Evolutionary conservation across 2,329 filamentous ascomycete species (phyloP).

Genomic region (Ustilaginoidea virens): DNA sequence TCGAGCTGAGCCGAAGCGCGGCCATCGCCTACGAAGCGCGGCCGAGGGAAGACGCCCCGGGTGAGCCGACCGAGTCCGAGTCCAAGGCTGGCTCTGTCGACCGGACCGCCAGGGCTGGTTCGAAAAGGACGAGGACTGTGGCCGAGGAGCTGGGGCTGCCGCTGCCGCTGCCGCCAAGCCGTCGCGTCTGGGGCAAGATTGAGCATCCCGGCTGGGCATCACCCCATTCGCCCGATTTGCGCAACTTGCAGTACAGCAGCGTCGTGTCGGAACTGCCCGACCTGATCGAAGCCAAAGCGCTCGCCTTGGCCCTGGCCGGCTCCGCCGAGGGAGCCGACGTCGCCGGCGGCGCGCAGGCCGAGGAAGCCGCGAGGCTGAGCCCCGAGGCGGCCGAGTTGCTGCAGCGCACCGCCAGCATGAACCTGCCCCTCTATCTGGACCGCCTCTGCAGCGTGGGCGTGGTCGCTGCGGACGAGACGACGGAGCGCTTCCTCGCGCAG

Average conservation of each 20-base stretch:
- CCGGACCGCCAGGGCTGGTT: conserved; percentile 7
- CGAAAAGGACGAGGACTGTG: conserved; percentile 20
- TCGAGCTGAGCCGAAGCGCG: conserved; percentile 60
- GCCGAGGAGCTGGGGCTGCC: conserved; percentile 25
- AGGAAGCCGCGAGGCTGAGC: conserved; percentile 33
- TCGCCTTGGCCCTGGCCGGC: conserved; percentile 59
- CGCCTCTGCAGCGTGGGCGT: conserved; percentile 56
- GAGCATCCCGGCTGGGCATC: conserved; percentile 82
- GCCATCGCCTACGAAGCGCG: conserved; percentile 56
- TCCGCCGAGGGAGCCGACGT: not conserved
- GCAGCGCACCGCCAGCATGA: conserved; percentile 54
- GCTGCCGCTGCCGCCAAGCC: conserved; percentile 34
- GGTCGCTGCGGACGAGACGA: conserved; percentile 26
- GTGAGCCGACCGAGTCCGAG: too few species aligned
- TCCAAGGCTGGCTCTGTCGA: too few species aligned
- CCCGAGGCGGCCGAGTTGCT: conserved; percentile 54
- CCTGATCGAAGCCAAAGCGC: conserved; percentile 80
- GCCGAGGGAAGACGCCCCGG: conserved; percentile 14
- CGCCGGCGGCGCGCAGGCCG: not conserved
- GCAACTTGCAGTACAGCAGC: conserved; percentile 67
- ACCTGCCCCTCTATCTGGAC: conserved; percentile 62
- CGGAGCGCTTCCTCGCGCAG: conserved; percentile 48
- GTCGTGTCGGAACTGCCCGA: conserved; percentile 77
- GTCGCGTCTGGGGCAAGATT: conserved; percentile 63
- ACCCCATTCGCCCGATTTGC: conserved; percentile 57